Percentiles rank a stretch among this genome's conserved stretches.
Conservation (phyloP, 2,329 filamentous ascomycete genomes). For the Botrytis deweyae region DNA sequence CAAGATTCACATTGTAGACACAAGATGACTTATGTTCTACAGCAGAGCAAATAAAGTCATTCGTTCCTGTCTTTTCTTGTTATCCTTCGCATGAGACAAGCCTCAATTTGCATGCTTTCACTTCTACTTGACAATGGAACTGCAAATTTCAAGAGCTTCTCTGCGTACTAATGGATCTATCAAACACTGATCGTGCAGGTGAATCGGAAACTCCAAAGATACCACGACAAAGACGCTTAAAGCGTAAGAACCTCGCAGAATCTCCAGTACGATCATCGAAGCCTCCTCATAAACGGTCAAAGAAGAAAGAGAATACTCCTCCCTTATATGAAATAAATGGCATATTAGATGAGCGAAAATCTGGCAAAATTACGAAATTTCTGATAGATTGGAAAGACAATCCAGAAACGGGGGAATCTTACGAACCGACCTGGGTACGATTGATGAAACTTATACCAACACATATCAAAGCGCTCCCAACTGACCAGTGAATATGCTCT, state of each 20-base stretch:
- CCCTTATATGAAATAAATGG: constrained; percentile 19
- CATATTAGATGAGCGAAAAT: constrained; percentile 27
- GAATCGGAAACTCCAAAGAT: constrained; percentile 3
- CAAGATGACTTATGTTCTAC: background rate
- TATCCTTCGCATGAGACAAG: background rate
- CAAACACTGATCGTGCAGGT: constrained; percentile 14
- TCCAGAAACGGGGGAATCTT: constrained; percentile 48
- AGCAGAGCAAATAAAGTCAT: background rate
- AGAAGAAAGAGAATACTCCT: background rate
- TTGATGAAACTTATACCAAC: background rate
- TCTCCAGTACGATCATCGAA: background rate
- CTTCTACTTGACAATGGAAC: constrained; percentile 14
- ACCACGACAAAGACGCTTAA: constrained; percentile 11
- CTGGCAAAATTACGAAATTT: constrained; percentile 43
- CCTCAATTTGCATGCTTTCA: background rate
- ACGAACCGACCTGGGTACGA: constrained; percentile 53
- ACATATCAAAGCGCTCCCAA: background rate
- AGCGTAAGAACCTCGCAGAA: constrained; percentile 4
- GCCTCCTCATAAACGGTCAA: background rate
- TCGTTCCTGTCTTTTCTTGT: background rate
- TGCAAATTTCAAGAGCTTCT: background rate
- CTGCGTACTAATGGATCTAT: constrained; percentile 19
- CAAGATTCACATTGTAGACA: background rate
- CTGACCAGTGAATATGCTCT: background rate
- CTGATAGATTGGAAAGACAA: constrained; percentile 57